These are phyloP conservation scores for Phytophthora sansomeana DNA, from an alignment of 352 stramenopile species.

Conservation along the genomic window DNA sequence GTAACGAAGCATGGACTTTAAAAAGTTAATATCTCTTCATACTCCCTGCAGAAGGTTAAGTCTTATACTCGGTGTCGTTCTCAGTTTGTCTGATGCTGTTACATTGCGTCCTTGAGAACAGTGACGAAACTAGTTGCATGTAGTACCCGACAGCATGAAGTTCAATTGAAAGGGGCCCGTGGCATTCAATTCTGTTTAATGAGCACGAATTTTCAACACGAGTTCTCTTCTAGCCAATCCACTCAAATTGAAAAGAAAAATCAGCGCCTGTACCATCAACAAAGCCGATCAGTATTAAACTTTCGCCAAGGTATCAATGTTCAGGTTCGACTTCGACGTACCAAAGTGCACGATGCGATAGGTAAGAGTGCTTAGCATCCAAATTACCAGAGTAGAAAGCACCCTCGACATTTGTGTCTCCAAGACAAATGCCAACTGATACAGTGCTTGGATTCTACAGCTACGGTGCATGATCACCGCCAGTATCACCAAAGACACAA, in stretches of 20 bases:
- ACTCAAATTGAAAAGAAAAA: not conserved
- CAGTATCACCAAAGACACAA: constrained; percentile 20
- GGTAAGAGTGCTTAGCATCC: constrained; percentile 11
- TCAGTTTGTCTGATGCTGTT: too few relatives aligned
- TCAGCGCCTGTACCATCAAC: not conserved
- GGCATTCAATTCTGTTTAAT: too few relatives aligned
- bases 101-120: too few relatives aligned
- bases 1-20: not conserved
- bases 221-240: not conserved
- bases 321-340: constrained; percentile 1
- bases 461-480: constrained; percentile 5
- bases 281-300: not conserved
- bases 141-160: too few relatives aligned
- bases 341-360: constrained; percentile 8
- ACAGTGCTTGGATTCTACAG: constrained; percentile 16
- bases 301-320: not conserved
- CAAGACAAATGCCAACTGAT: constrained; percentile 31
- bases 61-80: too few relatives aligned
- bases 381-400: constrained; percentile 16
- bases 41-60: too few relatives aligned
- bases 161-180: too few relatives aligned
- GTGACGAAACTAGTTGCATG: too few relatives aligned
- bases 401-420: constrained; percentile 19
- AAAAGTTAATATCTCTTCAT: too few relatives aligned
- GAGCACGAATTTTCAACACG: too few relatives aligned